Base-by-base conservation (phyloP, 164 flowering plant genomes). In the Magnolia officinalis region DNA sequence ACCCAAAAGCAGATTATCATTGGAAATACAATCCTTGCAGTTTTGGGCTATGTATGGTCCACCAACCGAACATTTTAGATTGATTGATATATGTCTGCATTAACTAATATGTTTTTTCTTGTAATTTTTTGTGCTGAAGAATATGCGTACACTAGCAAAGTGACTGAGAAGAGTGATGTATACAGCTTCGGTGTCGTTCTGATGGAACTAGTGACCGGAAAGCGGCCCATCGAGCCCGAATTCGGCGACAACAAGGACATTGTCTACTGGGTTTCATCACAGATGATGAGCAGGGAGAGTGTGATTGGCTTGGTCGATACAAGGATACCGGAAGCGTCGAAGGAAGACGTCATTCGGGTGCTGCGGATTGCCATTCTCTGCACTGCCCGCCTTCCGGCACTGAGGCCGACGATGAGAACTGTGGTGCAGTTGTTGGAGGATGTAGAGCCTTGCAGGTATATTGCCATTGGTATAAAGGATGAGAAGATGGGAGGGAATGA, bases 151-250 rank as follows among this genome's bases (percentile, higher is more conserved):
- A 88, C 92, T 16, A 78, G 29, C 72, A 89, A 80, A 75, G 82
- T 92, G 50, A 87, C 63, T 13, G 89, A 87, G 84, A 92, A 88
- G 83, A 88, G 91, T 31, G 94, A 92, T 58, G 94, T 92, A 8
- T 92, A 92, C 79, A 90, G 96, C 82, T 91, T 90, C 8, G 96
- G 96, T 4, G 96, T 91, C 1, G 94, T 91, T 0, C 76, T 91
- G 5, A 87, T 92, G 91, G 96, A 92, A 78, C 65, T 92, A 61
- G 91, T 88, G 16, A 90, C 91, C 0, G 92, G 96, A 3, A 92
- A 81, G 55, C 86, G 81, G 81, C 94, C 94, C 0, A 72, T 86
- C 0, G 90, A 88, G 76, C 80, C 88, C 1, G 92, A 87, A 70
- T 90, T 82, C 70, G 91, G 94, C 14, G 94, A 89, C 50, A 84